Evolutionary conservation across 2,329 filamentous ascomycete genomes (phyloP).

Genomic region (Phialocephala subalpina): DNA sequence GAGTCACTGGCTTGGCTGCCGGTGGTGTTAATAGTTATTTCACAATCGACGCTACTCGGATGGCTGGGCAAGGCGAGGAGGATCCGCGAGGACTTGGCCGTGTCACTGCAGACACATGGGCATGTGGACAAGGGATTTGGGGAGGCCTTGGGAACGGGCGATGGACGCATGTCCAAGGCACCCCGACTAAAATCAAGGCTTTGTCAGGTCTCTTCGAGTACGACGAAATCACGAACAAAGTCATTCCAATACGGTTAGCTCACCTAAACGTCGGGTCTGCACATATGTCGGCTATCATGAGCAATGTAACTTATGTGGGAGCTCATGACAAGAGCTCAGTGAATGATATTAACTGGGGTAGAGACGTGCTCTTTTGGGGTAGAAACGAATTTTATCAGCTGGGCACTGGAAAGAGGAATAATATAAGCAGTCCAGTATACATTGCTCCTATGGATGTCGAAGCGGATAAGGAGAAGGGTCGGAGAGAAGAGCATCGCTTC

Average conservation of each 20-base stretch:
- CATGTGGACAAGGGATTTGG: slow-evolving; percentile 85
- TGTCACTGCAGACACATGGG: slow-evolving; percentile 81
- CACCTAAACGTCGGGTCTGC: slow-evolving; percentile 78
- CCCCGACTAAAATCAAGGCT: slow-evolving; percentile 80
- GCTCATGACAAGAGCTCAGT: slow-evolving; percentile 53
- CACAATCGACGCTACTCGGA: slow-evolving; percentile 77
- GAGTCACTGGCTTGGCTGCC: slow-evolving; percentile 80
- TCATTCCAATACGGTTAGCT: slow-evolving; percentile 80
- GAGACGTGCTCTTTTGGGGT: slow-evolving; percentile 92
- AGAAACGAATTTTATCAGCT: slow-evolving; percentile 95
- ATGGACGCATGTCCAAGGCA: slow-evolving; percentile 87
- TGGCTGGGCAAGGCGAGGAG: slow-evolving; percentile 56
- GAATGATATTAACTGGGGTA: slow-evolving; percentile 86
- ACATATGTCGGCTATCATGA: slow-evolving; percentile 84
- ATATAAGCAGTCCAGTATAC: slow-evolving; percentile 77
- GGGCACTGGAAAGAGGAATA: slow-evolving; percentile 88
- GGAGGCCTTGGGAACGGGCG: slow-evolving; percentile 85
- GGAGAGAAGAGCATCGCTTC: slow-evolving; percentile 76
- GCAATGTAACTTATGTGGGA: slow-evolving; percentile 75
- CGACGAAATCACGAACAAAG: slow-evolving; percentile 73
- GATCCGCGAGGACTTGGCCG: slow-evolving; percentile 53
- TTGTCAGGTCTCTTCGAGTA: slow-evolving; percentile 88
- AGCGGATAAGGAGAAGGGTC: slow-evolving; percentile 66
- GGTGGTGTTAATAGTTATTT: slow-evolving; percentile 91
- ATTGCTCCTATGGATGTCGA: slow-evolving; percentile 78